These are phyloP conservation scores for Rubroboletus satanas DNA, from an alignment of 768 basidiomycete species.

Conservation along the genomic window DNA sequence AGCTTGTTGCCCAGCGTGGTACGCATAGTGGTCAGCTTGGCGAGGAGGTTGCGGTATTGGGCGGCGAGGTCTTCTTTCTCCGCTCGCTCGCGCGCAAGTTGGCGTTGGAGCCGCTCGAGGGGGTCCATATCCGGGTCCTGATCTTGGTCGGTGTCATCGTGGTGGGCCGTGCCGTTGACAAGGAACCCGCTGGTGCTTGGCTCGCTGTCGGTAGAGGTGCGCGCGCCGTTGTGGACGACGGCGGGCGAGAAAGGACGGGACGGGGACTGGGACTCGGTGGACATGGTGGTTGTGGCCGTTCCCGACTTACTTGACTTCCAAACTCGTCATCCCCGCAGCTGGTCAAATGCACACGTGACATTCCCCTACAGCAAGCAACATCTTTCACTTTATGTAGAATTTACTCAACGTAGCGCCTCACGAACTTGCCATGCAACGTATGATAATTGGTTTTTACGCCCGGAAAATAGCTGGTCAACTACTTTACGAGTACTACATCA, in stretches of 20 bases:
- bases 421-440: no score
- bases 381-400: no score
- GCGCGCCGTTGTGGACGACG: constrained; percentile 12
- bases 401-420: no score
- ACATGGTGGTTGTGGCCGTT: constrained; percentile 11
- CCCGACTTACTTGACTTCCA: constrained; percentile 7
- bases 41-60: constrained; percentile 83
- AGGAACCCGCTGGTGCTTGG: constrained; percentile 27
- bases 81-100: constrained; percentile 69
- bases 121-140: constrained; percentile 47
- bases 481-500: not conserved
- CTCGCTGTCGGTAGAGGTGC: constrained; percentile 44
- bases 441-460: not conserved
- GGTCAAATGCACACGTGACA: not conserved
- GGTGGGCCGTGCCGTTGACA: constrained; percentile 34
- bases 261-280: constrained; percentile 25
- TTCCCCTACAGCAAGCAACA: no score
- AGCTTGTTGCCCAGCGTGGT: constrained; percentile 91
- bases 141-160: constrained; percentile 38
- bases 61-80: constrained; percentile 86
- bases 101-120: constrained; percentile 59
- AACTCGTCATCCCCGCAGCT: not conserved
- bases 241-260: constrained; percentile 33
- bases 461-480: not conserved
- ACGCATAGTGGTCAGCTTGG: constrained; percentile 90